Conservation (phyloP, 495 filamentous ascomycete species). For the Aspergillus nidulans region DNA sequence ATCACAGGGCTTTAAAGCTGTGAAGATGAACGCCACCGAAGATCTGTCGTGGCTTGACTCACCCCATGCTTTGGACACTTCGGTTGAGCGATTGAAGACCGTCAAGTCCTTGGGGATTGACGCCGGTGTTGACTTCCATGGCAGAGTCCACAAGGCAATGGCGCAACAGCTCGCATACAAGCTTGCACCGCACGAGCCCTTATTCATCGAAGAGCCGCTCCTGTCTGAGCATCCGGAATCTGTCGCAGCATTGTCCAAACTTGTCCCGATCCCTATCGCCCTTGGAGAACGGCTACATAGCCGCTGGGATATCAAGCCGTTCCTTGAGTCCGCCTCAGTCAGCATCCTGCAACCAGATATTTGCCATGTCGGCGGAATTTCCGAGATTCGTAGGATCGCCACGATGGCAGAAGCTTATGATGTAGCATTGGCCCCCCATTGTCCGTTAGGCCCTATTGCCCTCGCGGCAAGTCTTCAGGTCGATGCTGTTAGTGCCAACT, state of each 20-base stretch:
- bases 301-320: slow-evolving; percentile 70
- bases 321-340: slow-evolving; percentile 60
- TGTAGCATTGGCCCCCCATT: slow-evolving; percentile 71
- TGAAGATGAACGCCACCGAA: slow-evolving; percentile 81
- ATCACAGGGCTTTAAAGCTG: slow-evolving; percentile 63
- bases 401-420: slow-evolving; percentile 73
- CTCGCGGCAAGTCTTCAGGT: slow-evolving; percentile 69
- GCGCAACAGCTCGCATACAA: slow-evolving; percentile 69
- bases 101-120: slow-evolving; percentile 69
- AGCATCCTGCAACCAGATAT: slow-evolving; percentile 76
- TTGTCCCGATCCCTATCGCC: slow-evolving; percentile 62
- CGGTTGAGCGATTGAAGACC: slow-evolving; percentile 59
- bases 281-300: slow-evolving; percentile 71
- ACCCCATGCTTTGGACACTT: slow-evolving; percentile 53
- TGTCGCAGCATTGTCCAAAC: slow-evolving; percentile 57
- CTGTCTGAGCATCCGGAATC: slow-evolving; percentile 65
- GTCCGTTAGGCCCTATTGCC: slow-evolving; percentile 70
- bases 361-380: slow-evolving; percentile 69
- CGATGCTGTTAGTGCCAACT: slow-evolving; percentile 58
- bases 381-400: slow-evolving; percentile 64
- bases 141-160: slow-evolving; percentile 73
- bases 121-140: slow-evolving; percentile 71
- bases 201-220: slow-evolving; percentile 76
- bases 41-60: slow-evolving; percentile 75
- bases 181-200: slow-evolving; percentile 61